phyloP scores from a whole-genome alignment of 352 stramenopile genomes.

The Pythium folliculosum region DNA sequence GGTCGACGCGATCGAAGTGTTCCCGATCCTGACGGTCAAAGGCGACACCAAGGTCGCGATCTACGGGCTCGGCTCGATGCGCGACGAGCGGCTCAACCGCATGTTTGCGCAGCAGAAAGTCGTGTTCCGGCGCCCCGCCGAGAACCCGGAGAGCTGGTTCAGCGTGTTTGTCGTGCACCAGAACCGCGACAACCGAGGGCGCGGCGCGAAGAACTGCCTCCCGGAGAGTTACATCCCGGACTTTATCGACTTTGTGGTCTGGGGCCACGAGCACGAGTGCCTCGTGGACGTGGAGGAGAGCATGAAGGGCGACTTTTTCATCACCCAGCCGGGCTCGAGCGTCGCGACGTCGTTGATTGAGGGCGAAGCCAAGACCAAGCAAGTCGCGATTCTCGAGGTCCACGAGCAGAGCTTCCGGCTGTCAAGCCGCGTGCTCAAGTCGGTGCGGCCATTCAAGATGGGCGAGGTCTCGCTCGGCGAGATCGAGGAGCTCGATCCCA shows the following conservation, averaged over 20 bases:
- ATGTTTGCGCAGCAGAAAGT: constrained; percentile 98
- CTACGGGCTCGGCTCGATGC: constrained; percentile 98
- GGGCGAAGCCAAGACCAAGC: constrained; percentile 85
- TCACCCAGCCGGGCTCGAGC: constrained; percentile 96
- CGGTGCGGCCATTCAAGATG: constrained; percentile 94
- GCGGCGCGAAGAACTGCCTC: constrained; percentile 96
- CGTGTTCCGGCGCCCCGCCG: constrained; percentile 88
- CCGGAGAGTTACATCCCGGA: constrained; percentile 97
- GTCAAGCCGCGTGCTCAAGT: constrained; percentile 77
- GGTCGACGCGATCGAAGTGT: constrained; percentile 95
- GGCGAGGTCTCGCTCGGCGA: constrained; percentile 88
- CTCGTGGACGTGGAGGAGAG: constrained; percentile 93
- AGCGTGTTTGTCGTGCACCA: constrained; percentile 99
- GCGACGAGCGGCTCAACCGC: constrained; percentile 97
- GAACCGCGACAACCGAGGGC: constrained; percentile 94
- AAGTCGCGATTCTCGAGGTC: constrained; percentile 90
- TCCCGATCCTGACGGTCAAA: constrained; percentile 96
- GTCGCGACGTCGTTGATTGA: constrained; percentile 95
- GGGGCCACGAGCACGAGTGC: constrained; percentile 99
- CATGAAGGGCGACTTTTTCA: constrained; percentile 95
- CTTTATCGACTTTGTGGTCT: constrained; percentile 98
- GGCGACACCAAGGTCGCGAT: constrained; percentile 94
- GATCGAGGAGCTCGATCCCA: constrained; percentile 88
- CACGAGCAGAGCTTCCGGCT: constrained; percentile 90
- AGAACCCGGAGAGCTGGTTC: constrained; percentile 91